Percentiles rank a stretch among this genome's conserved stretches.
phyloP scores from a whole-genome alignment of 768 basidiomycete genomes.

The Candolleomyces aberdarensis region DNA sequence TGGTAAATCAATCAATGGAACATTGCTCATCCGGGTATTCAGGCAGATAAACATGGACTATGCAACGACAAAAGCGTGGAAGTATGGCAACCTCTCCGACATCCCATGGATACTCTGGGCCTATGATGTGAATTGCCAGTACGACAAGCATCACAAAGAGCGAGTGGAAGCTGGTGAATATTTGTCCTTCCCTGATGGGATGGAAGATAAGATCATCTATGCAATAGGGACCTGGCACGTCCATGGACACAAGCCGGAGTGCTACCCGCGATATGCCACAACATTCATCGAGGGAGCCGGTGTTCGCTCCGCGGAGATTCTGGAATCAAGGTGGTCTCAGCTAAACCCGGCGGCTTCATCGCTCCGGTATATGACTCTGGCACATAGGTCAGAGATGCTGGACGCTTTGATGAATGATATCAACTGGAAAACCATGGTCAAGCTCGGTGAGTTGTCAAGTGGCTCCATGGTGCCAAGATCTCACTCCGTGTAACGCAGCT shows the following conservation, averaged over 20 bases:
- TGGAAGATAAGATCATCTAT: slow-evolving; percentile 7
- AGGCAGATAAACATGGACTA: slow-evolving; percentile 25
- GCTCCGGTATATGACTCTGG: slow-evolving; percentile 17
- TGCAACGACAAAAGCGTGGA: slow-evolving; percentile 13
- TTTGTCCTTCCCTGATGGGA: background rate
- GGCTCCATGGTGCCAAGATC: background rate
- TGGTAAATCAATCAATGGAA: no score
- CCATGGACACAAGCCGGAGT: slow-evolving; percentile 22
- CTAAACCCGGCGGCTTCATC: slow-evolving; percentile 24
- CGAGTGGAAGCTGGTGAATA: background rate
- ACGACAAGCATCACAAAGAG: slow-evolving; percentile 2
- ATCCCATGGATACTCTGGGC: slow-evolving; percentile 2
- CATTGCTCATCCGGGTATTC: background rate
- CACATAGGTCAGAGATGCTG: slow-evolving; percentile 23
- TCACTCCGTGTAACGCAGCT: background rate
- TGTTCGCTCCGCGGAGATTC: slow-evolving; percentile 27
- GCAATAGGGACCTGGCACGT: slow-evolving; percentile 28
- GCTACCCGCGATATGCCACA: slow-evolving; percentile 20
- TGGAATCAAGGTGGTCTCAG: slow-evolving; percentile 30
- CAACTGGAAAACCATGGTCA: slow-evolving; percentile 28
- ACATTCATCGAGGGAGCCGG: slow-evolving; percentile 26
- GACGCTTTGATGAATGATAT: slow-evolving; percentile 30
- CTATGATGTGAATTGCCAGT: slow-evolving; percentile 21
- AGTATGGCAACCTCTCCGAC: slow-evolving; percentile 3
- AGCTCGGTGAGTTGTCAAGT: slow-evolving; percentile 1